A percentile compares a stretch with the other conserved stretches of the same genome.
phyloP scores from a whole-genome alignment of 768 basidiomycete genomes.

The Phanerodontia chrysosporium region DNA sequence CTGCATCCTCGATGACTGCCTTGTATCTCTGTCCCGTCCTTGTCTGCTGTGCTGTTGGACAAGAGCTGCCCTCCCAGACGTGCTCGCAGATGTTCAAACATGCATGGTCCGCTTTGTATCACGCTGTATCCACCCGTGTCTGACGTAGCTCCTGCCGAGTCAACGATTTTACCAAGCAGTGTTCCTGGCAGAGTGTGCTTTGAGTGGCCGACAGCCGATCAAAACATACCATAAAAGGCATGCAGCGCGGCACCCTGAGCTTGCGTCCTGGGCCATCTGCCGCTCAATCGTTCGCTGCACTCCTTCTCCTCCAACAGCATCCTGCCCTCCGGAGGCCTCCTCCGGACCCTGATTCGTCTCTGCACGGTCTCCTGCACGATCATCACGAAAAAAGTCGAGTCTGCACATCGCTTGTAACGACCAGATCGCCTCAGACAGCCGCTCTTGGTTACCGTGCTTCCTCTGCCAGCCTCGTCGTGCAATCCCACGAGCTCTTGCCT shows the following conservation, averaged over 20 bases:
- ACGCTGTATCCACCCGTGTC: not conserved
- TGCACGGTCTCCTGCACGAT: not conserved
- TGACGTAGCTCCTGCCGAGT: not conserved
- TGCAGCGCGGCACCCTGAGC: not conserved
- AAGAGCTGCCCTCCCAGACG: no score
- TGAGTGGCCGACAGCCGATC: slow-evolving; percentile 2
- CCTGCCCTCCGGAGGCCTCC: not conserved
- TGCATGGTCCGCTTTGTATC: not conserved
- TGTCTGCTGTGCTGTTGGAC: no score
- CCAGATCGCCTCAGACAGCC: slow-evolving; percentile 2
- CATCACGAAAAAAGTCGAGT: not conserved
- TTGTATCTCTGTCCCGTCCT: no score
- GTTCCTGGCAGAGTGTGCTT: not conserved
- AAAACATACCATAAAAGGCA: slow-evolving; percentile 3
- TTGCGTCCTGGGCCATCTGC: slow-evolving; percentile 1
- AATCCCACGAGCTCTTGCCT: not conserved
- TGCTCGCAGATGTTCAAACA: no score
- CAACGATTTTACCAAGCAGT: not conserved
- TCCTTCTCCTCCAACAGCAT: not conserved
- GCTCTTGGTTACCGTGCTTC: slow-evolving; percentile 2
- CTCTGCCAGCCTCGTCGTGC: not conserved
- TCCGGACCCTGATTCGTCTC: not conserved
- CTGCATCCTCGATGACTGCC: no score
- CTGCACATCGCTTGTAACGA: not conserved
- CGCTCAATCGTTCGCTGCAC: slow-evolving; percentile 1